A percentile compares a stretch with the other conserved stretches of the same genome.
phyloP scores from a whole-genome alignment of 306 rosid species.

The Bauhinia variegata region DNA sequence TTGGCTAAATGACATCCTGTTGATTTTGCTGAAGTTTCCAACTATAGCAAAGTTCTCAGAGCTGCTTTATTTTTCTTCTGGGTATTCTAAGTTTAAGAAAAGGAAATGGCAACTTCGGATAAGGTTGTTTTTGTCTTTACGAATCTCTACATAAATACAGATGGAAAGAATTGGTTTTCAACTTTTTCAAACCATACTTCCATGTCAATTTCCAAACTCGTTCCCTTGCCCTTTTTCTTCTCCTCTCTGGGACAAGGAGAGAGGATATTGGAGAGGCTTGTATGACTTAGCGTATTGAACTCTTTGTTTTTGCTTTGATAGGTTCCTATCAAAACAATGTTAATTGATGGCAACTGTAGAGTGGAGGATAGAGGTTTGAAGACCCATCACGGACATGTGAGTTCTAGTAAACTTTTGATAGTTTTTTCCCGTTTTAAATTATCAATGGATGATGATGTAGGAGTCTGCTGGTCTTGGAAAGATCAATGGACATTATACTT shows the following conservation, averaged over 20 bases:
- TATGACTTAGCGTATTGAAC: slow-evolving; percentile 3
- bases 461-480: slow-evolving; percentile 25
- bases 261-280: slow-evolving; percentile 14
- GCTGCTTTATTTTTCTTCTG: not conserved
- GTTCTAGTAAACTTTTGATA: slow-evolving; percentile 37
- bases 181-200: slow-evolving; percentile 27
- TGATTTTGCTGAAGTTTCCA: slow-evolving; percentile 16
- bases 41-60: slow-evolving; percentile 12
- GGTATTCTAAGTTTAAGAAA: not conserved
- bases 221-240: not conserved
- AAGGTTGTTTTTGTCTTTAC: not conserved
- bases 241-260: slow-evolving; percentile 23
- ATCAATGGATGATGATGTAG: slow-evolving; percentile 1
- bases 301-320: slow-evolving; percentile 42
- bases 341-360: slow-evolving; percentile 97
- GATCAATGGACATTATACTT: slow-evolving; percentile 7
- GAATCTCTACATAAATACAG: not conserved
- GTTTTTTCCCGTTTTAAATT: not conserved
- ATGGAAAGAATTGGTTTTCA: slow-evolving; percentile 21
- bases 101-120: slow-evolving; percentile 10
- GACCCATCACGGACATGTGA: slow-evolving; percentile 98
- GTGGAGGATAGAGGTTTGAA: slow-evolving; percentile 99
- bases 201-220: not conserved
- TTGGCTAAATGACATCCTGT: not conserved
- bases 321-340: slow-evolving; percentile 92